Conservation (phyloP, 371 early-diverging fungal species). For the Choanephora cucurbitarum region DNA sequence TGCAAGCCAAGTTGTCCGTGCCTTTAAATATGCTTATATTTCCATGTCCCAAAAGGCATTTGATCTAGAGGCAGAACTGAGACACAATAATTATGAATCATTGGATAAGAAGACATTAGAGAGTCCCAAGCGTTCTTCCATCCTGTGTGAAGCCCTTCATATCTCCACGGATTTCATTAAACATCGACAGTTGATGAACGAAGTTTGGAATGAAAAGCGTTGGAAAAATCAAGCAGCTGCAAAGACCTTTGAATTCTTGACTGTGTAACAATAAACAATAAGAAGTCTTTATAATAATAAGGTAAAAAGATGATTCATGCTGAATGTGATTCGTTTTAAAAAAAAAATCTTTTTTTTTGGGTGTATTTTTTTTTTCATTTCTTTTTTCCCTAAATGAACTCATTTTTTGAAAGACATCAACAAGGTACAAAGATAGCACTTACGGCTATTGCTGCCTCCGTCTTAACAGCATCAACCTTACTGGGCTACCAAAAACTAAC, state of each 20-base stretch:
- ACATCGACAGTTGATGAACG: slow-evolving; percentile 19
- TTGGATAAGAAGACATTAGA: background rate
- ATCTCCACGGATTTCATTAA: slow-evolving; percentile 20
- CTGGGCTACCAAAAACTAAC: slow-evolving; percentile 46
- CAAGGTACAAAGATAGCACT: slow-evolving; percentile 29
- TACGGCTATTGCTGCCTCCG: slow-evolving; percentile 62
- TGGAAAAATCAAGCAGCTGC: slow-evolving; percentile 22
- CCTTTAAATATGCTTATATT: slow-evolving; percentile 30
- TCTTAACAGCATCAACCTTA: slow-evolving; percentile 55
- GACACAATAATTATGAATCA: slow-evolving; percentile 9
- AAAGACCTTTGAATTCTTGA: slow-evolving; percentile 3
- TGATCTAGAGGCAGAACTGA: slow-evolving; percentile 21
- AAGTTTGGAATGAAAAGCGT: slow-evolving; percentile 19
- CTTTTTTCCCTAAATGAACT: too few species aligned
- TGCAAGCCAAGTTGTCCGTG: slow-evolving; percentile 10
- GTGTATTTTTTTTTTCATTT: too few species aligned
- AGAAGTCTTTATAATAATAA: too few species aligned
- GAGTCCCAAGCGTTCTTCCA: slow-evolving; percentile 8
- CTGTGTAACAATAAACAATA: too few species aligned
- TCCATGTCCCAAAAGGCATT: slow-evolving; percentile 21
- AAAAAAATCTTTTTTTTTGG: too few species aligned
- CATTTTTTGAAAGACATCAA: slow-evolving; percentile 27
- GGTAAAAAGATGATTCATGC: too few species aligned
- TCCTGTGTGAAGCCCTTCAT: slow-evolving; percentile 11
- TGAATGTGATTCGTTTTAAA: too few species aligned